Base-by-base conservation (phyloP, 2,329 filamentous ascomycete genomes). In the Sarocladiaceae sp. region DNA sequence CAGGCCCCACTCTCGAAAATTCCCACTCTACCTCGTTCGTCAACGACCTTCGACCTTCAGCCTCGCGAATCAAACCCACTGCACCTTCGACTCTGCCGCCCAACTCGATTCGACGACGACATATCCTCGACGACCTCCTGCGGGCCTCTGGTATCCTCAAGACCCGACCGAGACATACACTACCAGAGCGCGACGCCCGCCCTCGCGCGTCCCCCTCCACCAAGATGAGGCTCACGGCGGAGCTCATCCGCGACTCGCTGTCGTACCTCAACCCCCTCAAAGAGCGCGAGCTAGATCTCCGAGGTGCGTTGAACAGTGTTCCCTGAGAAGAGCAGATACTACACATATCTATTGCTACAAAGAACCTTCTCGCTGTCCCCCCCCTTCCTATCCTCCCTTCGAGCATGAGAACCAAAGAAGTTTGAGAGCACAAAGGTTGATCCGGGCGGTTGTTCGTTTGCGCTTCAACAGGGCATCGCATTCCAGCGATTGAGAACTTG, bases 241-340 rank as follows among this genome's bases (percentile, higher is more conserved):
- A 97, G 67, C 82, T 97, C 60, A 94, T 98, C 71, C 81, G 88
- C 68, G 83, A 81, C 67, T 95, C 93, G 63, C 85, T 95, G 56
- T 96, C 91, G 66, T 98, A 96, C 77, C 85, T 97, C 70, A 98
- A 97, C 71, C 90, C 91, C 65, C 80, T 98, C 67, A 95, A 93
- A 73, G 93, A 98, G 78, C 88, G 93, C 68, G 93, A 98, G 80
- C 82, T 98, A 66, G 90, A 97, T 76, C 88, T 98, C 60, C 83
- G 93, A 95, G 93, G 93, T 97, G 86, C 82, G 89, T 78, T 69
- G n/a, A 5, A 41, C 26, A 41, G 37, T 24, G 23, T 69, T 59
- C 80, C 40, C 40, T 43, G 85, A 85, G 88, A 95, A 88, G 88
- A 82, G 76, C 87, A 91, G 89, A 93, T 95, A 81, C 88, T 95